Evolutionary conservation across 2,329 filamentous ascomycete species (phyloP).

Genomic region (Colletotrichum echinochloae): DNA sequence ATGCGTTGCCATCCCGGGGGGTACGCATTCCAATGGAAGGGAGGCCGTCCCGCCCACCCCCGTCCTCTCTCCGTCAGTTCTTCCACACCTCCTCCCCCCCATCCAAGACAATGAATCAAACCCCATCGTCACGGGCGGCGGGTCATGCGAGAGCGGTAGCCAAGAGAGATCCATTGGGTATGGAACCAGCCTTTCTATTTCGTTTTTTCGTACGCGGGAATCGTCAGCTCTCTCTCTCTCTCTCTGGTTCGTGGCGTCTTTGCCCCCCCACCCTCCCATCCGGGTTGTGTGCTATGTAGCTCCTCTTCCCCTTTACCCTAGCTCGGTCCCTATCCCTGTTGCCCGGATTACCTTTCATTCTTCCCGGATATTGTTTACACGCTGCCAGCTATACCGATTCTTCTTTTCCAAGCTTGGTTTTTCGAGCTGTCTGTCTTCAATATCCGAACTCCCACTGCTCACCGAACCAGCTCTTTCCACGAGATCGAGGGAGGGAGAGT

Average conservation of each 20-base stretch:
- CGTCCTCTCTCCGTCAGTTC: not conserved
- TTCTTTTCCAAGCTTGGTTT: not conserved
- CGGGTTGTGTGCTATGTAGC: too few relatives aligned
- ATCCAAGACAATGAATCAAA: not conserved
- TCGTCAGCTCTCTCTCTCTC: not conserved
- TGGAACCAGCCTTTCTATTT: slow-evolving; percentile 19
- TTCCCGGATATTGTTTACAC: slow-evolving; percentile 19
- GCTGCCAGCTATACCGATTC: not conserved
- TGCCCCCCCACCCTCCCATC: not conserved
- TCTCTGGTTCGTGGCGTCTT: not conserved
- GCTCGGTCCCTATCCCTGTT: not conserved
- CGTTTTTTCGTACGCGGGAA: not conserved
- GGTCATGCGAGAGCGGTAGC: not conserved
- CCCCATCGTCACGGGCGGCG: slow-evolving; percentile 10
- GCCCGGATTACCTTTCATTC: slow-evolving; percentile 17
- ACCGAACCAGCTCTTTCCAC: not conserved
- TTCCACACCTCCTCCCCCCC: too few relatives aligned
- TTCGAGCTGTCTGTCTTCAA: not conserved
- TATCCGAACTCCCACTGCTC: not conserved
- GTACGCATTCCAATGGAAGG: too few relatives aligned
- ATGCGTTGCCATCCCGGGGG: too few relatives aligned
- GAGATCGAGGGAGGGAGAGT: not conserved
- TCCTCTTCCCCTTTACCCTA: not conserved
- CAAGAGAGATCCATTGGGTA: not conserved
- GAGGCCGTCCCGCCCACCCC: too few relatives aligned